Evolutionary conservation across 768 basidiomycete genomes (phyloP).

Genomic region (Phylloporus sp.): DNA sequence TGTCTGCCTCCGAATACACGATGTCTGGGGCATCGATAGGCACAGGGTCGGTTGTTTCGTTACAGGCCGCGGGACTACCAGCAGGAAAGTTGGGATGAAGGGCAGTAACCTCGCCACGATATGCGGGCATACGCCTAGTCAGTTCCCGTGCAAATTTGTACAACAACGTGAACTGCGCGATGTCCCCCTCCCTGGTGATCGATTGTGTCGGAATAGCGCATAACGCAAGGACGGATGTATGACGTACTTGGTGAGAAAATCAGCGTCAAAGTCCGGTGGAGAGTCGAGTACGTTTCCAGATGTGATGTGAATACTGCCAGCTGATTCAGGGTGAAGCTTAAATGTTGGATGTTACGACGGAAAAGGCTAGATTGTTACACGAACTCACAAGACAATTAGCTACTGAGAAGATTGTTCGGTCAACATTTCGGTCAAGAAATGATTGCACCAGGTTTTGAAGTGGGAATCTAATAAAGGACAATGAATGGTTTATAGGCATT

Average conservation of each 20-base stretch:
- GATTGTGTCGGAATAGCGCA: neutral
- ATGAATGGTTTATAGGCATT: too few species aligned
- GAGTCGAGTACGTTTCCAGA: conserved; percentile 40
- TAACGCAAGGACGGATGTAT: too few species aligned
- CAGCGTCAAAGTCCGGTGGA: conserved; percentile 45
- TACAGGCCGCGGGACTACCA: conserved; percentile 24
- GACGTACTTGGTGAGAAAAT: conserved; percentile 41
- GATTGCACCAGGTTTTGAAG: too few species aligned
- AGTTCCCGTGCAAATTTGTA: conserved; percentile 56
- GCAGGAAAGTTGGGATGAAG: conserved; percentile 24
- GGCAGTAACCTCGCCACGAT: conserved; percentile 9
- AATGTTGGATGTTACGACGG: neutral
- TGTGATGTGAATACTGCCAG: conserved; percentile 45
- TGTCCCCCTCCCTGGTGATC: conserved; percentile 28
- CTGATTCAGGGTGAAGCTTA: conserved; percentile 41
- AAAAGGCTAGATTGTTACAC: too few species aligned
- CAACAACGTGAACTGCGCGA: conserved; percentile 43
- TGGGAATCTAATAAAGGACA: too few species aligned
- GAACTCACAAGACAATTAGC: too few species aligned
- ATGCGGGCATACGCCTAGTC: too few species aligned
- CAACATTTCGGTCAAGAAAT: too few species aligned
- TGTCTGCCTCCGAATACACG: conserved; percentile 30
- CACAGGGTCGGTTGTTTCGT: conserved; percentile 14
- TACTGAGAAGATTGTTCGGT: too few species aligned
- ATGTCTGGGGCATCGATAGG: conserved; percentile 27